Percentiles rank a stretch among this genome's conserved stretches.
Conservation (phyloP, 371 early-diverging fungal species). For the Umbelopsis sp. region DNA sequence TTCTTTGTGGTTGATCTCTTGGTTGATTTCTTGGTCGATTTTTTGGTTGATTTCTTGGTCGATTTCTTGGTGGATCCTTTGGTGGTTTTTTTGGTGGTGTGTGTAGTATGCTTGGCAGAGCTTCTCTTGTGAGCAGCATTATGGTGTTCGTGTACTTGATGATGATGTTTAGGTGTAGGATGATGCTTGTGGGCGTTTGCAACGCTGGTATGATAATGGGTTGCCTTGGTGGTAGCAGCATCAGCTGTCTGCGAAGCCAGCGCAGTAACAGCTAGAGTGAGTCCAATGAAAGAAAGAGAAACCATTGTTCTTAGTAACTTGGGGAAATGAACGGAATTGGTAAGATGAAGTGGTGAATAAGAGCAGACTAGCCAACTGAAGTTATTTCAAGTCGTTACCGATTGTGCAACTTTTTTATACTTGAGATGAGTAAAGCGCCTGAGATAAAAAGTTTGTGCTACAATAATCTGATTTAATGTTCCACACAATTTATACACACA, state of each 20-base stretch:
- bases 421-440: too few relatives aligned
- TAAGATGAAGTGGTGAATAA: not conserved
- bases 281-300: conserved; percentile 3
- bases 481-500: too few relatives aligned
- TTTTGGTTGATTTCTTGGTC: not conserved
- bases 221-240: not conserved
- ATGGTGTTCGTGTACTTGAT: not conserved
- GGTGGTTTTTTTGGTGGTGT: not conserved
- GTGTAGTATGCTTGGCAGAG: not conserved
- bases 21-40: not conserved
- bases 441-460: too few relatives aligned
- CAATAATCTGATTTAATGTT: too few relatives aligned
- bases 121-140: not conserved
- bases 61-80: not conserved
- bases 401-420: too few relatives aligned
- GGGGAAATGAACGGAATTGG: conserved; percentile 4
- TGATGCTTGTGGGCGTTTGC: not conserved
- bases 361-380: conserved; percentile 3
- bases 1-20: not conserved
- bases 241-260: conserved; percentile 21
- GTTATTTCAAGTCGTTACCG: not conserved
- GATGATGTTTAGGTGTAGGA: not conserved
- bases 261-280: conserved; percentile 14
- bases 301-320: conserved; percentile 3
- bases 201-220: not conserved